Evolutionary conservation across 331 rosid species (phyloP).

Genomic region (Rosa hybrid): DNA sequence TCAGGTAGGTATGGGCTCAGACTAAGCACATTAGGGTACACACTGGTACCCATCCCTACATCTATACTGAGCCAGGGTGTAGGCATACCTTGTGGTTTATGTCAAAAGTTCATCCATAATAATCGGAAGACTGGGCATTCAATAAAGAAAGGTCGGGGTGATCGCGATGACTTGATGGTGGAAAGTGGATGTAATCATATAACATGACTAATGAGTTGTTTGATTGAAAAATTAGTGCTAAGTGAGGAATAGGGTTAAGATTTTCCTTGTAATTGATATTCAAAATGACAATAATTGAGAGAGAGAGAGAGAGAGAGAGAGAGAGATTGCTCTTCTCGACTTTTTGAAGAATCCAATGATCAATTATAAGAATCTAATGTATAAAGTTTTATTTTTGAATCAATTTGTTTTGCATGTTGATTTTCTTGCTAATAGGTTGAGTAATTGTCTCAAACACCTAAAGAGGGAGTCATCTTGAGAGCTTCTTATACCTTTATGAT

Average conservation of each 20-base stretch:
- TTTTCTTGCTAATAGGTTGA: too few relatives aligned
- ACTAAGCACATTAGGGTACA: constrained; percentile 95
- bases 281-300: constrained; percentile 50
- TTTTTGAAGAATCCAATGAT: too few relatives aligned
- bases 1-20: constrained; percentile 99
- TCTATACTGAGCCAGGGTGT: constrained; percentile 80
- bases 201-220: constrained; percentile 53
- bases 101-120: constrained; percentile 94
- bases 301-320: too few relatives aligned
- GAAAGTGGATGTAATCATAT: constrained; percentile 29
- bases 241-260: constrained; percentile 57
- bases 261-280: constrained; percentile 61
- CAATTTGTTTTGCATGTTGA: too few relatives aligned
- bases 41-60: constrained; percentile 89
- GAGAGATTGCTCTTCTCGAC: too few relatives aligned
- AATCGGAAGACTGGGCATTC: constrained; percentile 96
- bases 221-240: constrained; percentile 60
- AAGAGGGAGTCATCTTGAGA: too few relatives aligned
- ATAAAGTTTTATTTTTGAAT: too few relatives aligned
- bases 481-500: too few relatives aligned
- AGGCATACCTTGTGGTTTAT: constrained; percentile 93
- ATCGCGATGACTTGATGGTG: constrained; percentile 21
- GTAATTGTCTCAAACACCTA: too few relatives aligned
- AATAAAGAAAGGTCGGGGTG: constrained; percentile 50
- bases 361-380: too few relatives aligned